These are phyloP conservation scores for Colletotrichum eremochloae DNA, from an alignment of 2,329 filamentous ascomycete genomes.

Conservation along the genomic window DNA sequence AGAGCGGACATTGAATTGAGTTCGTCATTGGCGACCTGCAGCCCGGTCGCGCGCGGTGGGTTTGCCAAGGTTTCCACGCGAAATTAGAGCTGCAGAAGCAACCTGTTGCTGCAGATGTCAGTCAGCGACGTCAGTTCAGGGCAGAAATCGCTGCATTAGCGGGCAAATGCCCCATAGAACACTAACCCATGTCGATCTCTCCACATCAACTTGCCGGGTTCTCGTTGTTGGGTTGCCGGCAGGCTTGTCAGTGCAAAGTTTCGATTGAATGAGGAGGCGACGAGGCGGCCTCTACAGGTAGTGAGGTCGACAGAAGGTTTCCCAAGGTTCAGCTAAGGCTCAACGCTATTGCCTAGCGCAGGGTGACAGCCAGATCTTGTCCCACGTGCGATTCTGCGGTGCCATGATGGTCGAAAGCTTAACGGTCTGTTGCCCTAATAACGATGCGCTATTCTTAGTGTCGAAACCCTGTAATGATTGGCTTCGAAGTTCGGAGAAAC, in stretches of 20 bases:
- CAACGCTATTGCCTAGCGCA: constrained; percentile 12
- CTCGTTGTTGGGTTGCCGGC: neutral
- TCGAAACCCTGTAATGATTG: neutral
- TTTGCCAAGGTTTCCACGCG: constrained; percentile 33
- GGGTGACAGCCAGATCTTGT: constrained; percentile 2
- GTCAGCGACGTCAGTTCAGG: neutral
- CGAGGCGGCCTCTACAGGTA: neutral
- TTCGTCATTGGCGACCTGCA: constrained; percentile 34
- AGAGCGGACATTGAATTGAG: constrained; percentile 30
- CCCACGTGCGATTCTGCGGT: constrained; percentile 16
- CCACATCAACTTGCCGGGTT: constrained; percentile 22
- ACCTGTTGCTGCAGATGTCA: constrained; percentile 37
- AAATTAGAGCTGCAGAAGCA: constrained; percentile 33
- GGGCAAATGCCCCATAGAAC: constrained; percentile 17
- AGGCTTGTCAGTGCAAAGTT: neutral
- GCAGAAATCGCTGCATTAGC: constrained; percentile 11
- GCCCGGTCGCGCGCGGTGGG: constrained; percentile 29
- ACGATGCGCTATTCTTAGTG: neutral
- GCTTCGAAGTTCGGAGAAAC: constrained; percentile 31
- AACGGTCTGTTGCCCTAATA: neutral
- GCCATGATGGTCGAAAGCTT: constrained; percentile 18
- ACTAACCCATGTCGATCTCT: constrained; percentile 28
- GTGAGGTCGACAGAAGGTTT: constrained; percentile 16
- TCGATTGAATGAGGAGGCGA: neutral
- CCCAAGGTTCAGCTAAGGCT: constrained; percentile 6